A percentile compares a stretch with the other conserved stretches of the same genome.
Evolutionary conservation across 2,329 filamentous ascomycete genomes (phyloP).

Genomic region (Alternaria sp.): DNA sequence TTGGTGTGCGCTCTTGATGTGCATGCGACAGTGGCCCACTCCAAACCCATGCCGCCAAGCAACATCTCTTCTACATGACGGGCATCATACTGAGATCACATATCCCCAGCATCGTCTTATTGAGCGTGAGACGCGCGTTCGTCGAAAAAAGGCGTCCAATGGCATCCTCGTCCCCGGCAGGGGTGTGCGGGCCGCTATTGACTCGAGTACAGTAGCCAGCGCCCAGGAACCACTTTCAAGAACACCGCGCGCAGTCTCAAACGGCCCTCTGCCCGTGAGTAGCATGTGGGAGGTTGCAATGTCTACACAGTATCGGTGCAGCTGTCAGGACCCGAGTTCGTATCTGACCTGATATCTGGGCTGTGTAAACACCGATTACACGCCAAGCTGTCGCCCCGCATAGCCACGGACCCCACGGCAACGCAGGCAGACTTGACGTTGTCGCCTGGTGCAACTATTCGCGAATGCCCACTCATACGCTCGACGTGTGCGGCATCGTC

Average conservation of each 20-base stretch:
- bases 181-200: constrained; percentile 17
- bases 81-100: constrained; percentile 4
- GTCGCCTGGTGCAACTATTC: constrained; percentile 9
- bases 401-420: constrained; percentile 5
- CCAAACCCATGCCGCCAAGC: not conserved
- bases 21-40: not conserved
- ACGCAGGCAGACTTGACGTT: constrained; percentile 2
- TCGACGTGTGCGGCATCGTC: not conserved
- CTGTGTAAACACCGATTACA: not conserved
- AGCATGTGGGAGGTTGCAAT: not conserved
- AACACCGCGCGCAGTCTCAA: not conserved
- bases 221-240: not conserved
- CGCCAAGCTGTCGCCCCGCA: constrained; percentile 1
- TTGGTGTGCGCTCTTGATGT: not conserved
- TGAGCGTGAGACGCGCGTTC: constrained; percentile 22
- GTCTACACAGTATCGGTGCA: not conserved
- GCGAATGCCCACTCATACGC: not conserved
- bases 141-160: constrained; percentile 11
- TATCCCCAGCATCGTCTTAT: not conserved
- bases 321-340: not conserved
- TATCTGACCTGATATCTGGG: not conserved
- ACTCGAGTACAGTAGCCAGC: not conserved
- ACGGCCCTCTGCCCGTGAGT: not conserved
- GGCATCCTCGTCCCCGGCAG: not conserved
- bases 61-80: not conserved